Percentiles rank a stretch among this genome's conserved stretches.
phyloP scores from a whole-genome alignment of 768 basidiomycete genomes.

The Pleurotus djamor region DNA sequence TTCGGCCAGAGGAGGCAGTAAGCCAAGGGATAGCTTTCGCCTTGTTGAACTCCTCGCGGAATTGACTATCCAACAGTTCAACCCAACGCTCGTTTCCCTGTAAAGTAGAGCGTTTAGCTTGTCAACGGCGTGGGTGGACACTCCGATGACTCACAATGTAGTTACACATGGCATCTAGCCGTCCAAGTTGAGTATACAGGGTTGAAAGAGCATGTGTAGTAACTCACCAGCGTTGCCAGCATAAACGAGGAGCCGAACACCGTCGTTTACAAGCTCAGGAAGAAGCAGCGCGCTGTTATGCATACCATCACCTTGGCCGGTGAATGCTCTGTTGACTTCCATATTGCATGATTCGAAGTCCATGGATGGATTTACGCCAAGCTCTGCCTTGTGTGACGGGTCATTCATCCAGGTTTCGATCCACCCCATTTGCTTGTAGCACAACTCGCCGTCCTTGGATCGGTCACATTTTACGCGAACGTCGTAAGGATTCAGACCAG shows the following conservation, averaged over 20 bases:
- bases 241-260: constrained; percentile 84
- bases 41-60: constrained; percentile 56
- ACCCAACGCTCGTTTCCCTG: constrained; percentile 83
- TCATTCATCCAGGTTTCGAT: constrained; percentile 89
- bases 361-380: constrained; percentile 64
- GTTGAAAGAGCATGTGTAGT: constrained; percentile 2
- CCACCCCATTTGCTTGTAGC: constrained; percentile 82
- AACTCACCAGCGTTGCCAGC: constrained; percentile 78
- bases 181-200: constrained; percentile 8
- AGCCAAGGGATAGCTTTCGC: constrained; percentile 55
- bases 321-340: constrained; percentile 80
- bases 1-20: constrained; percentile 44
- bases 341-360: constrained; percentile 74
- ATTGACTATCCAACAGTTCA: constrained; percentile 56
- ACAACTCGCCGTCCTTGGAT: constrained; percentile 64
- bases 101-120: not conserved
- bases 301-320: constrained; percentile 81
- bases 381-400: constrained; percentile 69
- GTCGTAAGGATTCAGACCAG: constrained; percentile 89
- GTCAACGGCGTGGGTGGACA: not conserved
- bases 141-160: constrained; percentile 49
- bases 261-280: constrained; percentile 78
- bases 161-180: constrained; percentile 84
- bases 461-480: constrained; percentile 76
- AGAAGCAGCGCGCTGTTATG: constrained; percentile 80